phyloP scores from a whole-genome alignment of 1,284 basidiomycete species.

The Golubevia pallescens region DNA sequence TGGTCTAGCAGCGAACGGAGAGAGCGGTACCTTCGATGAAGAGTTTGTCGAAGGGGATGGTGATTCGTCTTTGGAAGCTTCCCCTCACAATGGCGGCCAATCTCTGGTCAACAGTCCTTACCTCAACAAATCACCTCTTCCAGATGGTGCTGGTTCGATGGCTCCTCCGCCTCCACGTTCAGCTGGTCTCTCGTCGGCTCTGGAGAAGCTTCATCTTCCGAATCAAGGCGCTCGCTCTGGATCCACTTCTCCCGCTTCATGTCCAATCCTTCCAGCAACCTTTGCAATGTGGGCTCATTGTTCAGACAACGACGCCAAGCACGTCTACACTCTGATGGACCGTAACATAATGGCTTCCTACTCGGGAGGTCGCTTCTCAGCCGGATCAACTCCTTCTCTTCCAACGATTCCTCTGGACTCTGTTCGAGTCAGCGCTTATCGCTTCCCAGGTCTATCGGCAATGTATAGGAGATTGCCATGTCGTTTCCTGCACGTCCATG shows the following conservation, averaged over 20 bases:
- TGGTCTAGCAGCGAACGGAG: slow-evolving; percentile 20
- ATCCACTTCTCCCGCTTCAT: slow-evolving; percentile 23
- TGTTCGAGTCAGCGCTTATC: slow-evolving; percentile 38
- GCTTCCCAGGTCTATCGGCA: slow-evolving; percentile 59
- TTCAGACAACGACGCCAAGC: slow-evolving; percentile 45
- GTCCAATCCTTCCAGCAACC: slow-evolving; percentile 50
- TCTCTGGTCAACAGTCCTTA: too few relatives aligned
- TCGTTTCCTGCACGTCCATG: slow-evolving; percentile 65
- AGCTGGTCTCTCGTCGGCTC: too few relatives aligned
- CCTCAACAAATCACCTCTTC: too few relatives aligned
- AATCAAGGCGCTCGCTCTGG: slow-evolving; percentile 17
- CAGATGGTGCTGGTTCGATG: too few relatives aligned
- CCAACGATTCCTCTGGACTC: slow-evolving; percentile 43
- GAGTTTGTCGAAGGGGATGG: too few relatives aligned
- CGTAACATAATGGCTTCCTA: slow-evolving; percentile 36
- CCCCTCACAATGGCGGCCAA: too few relatives aligned
- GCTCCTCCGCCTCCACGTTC: too few relatives aligned
- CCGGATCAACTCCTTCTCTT: slow-evolving; percentile 35
- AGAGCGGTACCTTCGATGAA: too few relatives aligned
- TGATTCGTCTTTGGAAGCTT: too few relatives aligned
- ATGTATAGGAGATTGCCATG: slow-evolving; percentile 64
- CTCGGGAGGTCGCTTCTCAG: slow-evolving; percentile 7
- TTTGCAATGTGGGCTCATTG: slow-evolving; percentile 62
- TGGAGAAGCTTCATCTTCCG: slow-evolving; percentile 15
- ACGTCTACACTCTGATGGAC: slow-evolving; percentile 55